phyloP scores from a whole-genome alignment of 345 rosid species.

The Tarenaya hassleriana region DNA sequence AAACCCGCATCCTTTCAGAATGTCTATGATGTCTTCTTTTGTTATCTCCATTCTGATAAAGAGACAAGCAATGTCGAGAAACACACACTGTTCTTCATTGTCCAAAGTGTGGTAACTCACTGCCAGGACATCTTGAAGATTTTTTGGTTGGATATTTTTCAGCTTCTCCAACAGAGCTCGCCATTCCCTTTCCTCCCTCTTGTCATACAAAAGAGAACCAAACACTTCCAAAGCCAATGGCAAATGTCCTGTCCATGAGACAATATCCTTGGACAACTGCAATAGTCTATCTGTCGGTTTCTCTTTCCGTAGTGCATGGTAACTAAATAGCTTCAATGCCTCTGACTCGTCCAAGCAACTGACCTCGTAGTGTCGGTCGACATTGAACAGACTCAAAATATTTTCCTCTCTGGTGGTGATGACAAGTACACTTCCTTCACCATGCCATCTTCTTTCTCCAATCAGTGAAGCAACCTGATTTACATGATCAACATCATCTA shows the following conservation, averaged over 20 bases:
- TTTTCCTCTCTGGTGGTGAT: slow-evolving; percentile 50
- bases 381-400: slow-evolving; percentile 28
- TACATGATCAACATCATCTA: slow-evolving; percentile 50
- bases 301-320: slow-evolving; percentile 51
- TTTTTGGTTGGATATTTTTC: slow-evolving; percentile 16
- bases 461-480: slow-evolving; percentile 39
- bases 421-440: slow-evolving; percentile 45
- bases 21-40: slow-evolving; percentile 40
- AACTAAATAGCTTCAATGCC: slow-evolving; percentile 49
- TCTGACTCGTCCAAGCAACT: slow-evolving; percentile 27
- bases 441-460: slow-evolving; percentile 40
- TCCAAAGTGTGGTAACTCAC: slow-evolving; percentile 56
- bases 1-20: slow-evolving; percentile 56
- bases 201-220: slow-evolving; percentile 50
- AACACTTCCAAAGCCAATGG: slow-evolving; percentile 77
- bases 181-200: slow-evolving; percentile 46
- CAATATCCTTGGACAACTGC: slow-evolving; percentile 36
- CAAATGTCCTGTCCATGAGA: slow-evolving; percentile 37
- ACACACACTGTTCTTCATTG: slow-evolving; percentile 35
- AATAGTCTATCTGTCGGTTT: slow-evolving; percentile 32
- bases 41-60: slow-evolving; percentile 37
- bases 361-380: slow-evolving; percentile 40
- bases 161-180: slow-evolving; percentile 41
- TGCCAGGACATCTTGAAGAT: slow-evolving; percentile 39
- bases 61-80: slow-evolving; percentile 70